Conservation (phyloP, 2,329 filamentous ascomycete species). For the Phialocephala subalpina region DNA sequence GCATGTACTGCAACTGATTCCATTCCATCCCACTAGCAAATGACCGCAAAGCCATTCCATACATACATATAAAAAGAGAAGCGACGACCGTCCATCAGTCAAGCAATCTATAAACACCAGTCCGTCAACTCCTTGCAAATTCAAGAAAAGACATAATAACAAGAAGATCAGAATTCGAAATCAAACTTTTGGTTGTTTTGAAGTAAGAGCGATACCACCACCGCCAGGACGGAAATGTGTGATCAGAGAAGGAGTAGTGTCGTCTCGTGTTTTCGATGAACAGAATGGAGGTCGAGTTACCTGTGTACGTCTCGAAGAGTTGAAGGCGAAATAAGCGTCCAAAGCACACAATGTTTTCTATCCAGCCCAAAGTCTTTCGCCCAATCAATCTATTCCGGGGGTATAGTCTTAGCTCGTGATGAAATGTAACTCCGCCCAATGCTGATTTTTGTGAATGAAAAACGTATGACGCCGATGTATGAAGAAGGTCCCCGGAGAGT, state of each 20-base stretch:
- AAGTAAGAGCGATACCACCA: slow-evolving; percentile 20
- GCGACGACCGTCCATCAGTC: background rate
- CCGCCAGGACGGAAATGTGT: slow-evolving; percentile 24
- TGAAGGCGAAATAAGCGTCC: slow-evolving; percentile 20
- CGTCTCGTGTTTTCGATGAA: background rate
- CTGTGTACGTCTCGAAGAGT: slow-evolving; percentile 24
- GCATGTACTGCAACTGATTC: slow-evolving; percentile 8
- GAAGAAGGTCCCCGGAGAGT: slow-evolving; percentile 14
- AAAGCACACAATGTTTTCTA: slow-evolving; percentile 31
- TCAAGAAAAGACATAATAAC: slow-evolving; percentile 16
- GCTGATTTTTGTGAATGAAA: slow-evolving; percentile 34
- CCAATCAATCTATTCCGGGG: slow-evolving; percentile 41
- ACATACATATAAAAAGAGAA: slow-evolving; percentile 19
- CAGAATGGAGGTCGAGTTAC: slow-evolving; percentile 11
- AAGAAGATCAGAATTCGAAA: slow-evolving; percentile 13
- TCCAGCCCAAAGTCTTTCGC: slow-evolving; percentile 33
- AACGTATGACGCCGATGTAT: slow-evolving; percentile 31
- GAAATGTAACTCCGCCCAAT: slow-evolving; percentile 40
- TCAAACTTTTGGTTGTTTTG: slow-evolving; percentile 24
- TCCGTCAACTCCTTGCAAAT: slow-evolving; percentile 12
- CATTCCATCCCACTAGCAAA: background rate
- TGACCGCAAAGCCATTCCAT: background rate
- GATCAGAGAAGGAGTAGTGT: slow-evolving; percentile 31
- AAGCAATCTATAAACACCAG: slow-evolving; percentile 24
- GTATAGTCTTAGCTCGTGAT: slow-evolving; percentile 41